Evolutionary conservation across 2,329 filamentous ascomycete species (phyloP).

Genomic region (Ilyonectria robusta): DNA sequence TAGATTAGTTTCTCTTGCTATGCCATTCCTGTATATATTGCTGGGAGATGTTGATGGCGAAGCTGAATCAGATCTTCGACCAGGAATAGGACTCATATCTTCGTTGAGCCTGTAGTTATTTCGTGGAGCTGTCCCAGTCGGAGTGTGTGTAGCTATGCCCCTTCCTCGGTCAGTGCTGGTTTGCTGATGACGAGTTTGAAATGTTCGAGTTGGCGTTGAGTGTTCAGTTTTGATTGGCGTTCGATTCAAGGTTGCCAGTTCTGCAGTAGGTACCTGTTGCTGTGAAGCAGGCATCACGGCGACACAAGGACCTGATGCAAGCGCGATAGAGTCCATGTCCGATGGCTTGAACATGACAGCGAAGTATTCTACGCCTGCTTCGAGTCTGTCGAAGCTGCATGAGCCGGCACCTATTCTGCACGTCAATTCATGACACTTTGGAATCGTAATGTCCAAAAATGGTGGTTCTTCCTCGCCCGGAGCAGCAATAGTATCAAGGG

Average conservation of each 20-base stretch:
- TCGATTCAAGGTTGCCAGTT: background rate
- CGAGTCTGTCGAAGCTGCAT: background rate
- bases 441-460: background rate
- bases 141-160: no score
- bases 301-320: background rate
- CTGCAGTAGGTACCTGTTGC: background rate
- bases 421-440: background rate
- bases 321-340: background rate
- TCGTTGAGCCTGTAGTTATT: no score
- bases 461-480: no score
- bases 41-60: no score
- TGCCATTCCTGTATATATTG: no score
- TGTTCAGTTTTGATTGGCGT: no score
- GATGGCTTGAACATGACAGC: constrained; percentile 6
- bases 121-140: no score
- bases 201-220: no score
- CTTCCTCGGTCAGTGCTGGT: no score
- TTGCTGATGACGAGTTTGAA: no score
- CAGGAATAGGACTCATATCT: background rate
- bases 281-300: background rate
- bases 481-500: no score
- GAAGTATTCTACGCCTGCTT: background rate
- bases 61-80: background rate
- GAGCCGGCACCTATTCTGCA: background rate
- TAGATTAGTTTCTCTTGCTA: no score